Evolutionary conservation across 1,139 yeast species (phyloP), one percentile per base, ranked within the genome.

Genomic region (Blastobotrys aristatus): DNA sequence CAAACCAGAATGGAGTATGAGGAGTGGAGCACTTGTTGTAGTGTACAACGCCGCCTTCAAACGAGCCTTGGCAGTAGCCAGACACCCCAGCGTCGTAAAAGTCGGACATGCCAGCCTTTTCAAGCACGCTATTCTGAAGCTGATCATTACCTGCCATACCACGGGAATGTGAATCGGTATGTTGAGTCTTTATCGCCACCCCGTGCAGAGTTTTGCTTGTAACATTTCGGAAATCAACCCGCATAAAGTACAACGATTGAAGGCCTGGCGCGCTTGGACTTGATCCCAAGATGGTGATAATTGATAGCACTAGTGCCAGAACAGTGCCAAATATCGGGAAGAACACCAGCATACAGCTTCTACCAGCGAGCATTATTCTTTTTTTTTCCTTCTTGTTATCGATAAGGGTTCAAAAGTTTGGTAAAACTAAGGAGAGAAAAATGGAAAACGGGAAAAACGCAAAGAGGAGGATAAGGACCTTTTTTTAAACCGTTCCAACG

Each of bases 21-120:
- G 72, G 70, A 11, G 66, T 58, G 34, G 49, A 45, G 57, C 73
- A 69, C 38, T 67, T 67, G 42, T 74, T 66, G 50, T 69, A 61
- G 50, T 55, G 49, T 36, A 65, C 62, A 11, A 63, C 62, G 38
- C 43, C 46, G 16, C 37, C 45, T 26, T 38, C 29, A 33, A 46
- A 44, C 10, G 17, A 29, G 21, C 90, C 92, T 56, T 74, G 70
- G 65, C 95, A 85, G 67, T 82, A 84, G 29, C 89, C 90, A 80
- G 89, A 84, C 61, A 75, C 72, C 41, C 88, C 80, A 36, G 83
- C 68, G 14, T 81, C 73, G 61, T 83, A 84, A 24, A 79, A 77
- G 43, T 79, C 79, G 5, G 84, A 69, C 29, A 84, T 65, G 0
- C 87, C 86, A 40, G 79, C 59, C 35, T 63, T 66, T 5, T 57